These are phyloP conservation scores for Corynascus novoguineensis DNA, from an alignment of 495 filamentous ascomycete genomes.

Conservation along the genomic window DNA sequence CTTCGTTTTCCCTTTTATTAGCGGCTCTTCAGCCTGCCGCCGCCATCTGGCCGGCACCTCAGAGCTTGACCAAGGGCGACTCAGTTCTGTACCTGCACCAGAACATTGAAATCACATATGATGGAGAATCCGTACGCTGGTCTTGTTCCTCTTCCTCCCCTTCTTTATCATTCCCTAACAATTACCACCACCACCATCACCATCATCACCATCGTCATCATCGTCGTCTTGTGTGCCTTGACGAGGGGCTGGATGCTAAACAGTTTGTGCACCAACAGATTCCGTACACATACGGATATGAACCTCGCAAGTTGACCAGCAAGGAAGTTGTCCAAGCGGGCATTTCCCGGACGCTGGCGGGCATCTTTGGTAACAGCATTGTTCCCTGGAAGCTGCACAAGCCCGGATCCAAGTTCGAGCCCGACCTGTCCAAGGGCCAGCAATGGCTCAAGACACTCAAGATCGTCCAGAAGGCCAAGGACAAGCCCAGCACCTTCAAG, in stretches of 20 bases:
- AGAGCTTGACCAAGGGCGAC: slow-evolving; percentile 46
- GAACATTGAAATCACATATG: slow-evolving; percentile 50
- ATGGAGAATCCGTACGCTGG: slow-evolving; percentile 48
- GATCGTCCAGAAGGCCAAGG: slow-evolving; percentile 53
- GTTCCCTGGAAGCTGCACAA: slow-evolving; percentile 73
- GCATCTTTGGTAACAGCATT: slow-evolving; percentile 57
- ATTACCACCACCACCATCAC: too few species aligned
- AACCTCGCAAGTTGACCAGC: slow-evolving; percentile 35
- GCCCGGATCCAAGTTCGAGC: slow-evolving; percentile 57
- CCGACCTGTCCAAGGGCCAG: slow-evolving; percentile 37
- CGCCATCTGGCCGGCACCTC: slow-evolving; percentile 59
- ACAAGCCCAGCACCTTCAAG: slow-evolving; percentile 51
- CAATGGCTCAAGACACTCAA: slow-evolving; percentile 50
- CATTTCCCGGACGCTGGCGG: slow-evolving; percentile 41
- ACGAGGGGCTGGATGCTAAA: slow-evolving; percentile 23
- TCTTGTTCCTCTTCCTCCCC: slow-evolving; percentile 15
- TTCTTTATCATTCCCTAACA: too few species aligned
- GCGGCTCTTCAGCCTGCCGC: slow-evolving; percentile 30
- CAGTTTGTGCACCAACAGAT: slow-evolving; percentile 35
- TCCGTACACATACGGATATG: slow-evolving; percentile 39
- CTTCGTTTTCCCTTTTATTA: slow-evolving; percentile 30
- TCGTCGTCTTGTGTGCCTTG: not conserved
- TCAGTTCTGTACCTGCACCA: slow-evolving; percentile 52
- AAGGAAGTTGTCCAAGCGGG: slow-evolving; percentile 46
- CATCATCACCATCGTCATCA: too few species aligned